Percentiles rank a stretch among this genome's conserved stretches.
Conservation (phyloP, 1,284 basidiomycete species). For the Ceratobasidium papillatum region DNA sequence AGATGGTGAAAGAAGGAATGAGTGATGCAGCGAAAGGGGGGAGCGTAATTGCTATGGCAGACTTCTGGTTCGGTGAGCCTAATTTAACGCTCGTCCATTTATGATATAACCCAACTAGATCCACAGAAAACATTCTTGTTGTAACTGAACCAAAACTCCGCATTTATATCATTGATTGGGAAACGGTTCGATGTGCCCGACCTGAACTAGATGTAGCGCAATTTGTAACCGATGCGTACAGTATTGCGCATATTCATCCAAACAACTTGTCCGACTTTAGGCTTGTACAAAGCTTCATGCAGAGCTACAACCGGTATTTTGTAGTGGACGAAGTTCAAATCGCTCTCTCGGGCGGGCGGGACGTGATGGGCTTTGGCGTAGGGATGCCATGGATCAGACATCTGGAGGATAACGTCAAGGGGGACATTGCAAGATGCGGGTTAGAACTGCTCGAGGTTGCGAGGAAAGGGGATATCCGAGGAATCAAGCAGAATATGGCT, state of each 20-base stretch:
- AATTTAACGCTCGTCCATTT: not conserved
- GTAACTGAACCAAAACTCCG: not conserved
- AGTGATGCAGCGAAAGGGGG: conserved; percentile 52
- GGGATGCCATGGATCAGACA: conserved; percentile 1
- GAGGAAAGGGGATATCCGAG: not conserved
- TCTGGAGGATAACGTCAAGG: not conserved
- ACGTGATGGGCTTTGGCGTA: conserved; percentile 18
- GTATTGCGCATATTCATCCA: not conserved
- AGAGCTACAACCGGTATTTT: not conserved
- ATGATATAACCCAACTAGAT: not conserved
- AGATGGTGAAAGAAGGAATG: conserved; percentile 53
- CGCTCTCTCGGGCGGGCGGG: not conserved
- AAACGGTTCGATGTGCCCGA: not conserved
- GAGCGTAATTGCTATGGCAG: conserved; percentile 12
- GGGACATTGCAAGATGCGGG: not conserved
- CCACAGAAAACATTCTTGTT: not conserved
- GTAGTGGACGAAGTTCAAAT: conserved; percentile 11
- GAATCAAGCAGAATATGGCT: not conserved
- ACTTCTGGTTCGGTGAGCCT: conserved; percentile 26
- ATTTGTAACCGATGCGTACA: not conserved
- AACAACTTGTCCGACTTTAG: not conserved
- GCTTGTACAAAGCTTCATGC: not conserved
- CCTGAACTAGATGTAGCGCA: conserved; percentile 17
- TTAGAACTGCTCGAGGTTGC: not conserved
- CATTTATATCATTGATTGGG: conserved; percentile 31